These are phyloP conservation scores for Melaleuca quinquenervia DNA, from an alignment of 345 rosid genomes.

Conservation along the genomic window DNA sequence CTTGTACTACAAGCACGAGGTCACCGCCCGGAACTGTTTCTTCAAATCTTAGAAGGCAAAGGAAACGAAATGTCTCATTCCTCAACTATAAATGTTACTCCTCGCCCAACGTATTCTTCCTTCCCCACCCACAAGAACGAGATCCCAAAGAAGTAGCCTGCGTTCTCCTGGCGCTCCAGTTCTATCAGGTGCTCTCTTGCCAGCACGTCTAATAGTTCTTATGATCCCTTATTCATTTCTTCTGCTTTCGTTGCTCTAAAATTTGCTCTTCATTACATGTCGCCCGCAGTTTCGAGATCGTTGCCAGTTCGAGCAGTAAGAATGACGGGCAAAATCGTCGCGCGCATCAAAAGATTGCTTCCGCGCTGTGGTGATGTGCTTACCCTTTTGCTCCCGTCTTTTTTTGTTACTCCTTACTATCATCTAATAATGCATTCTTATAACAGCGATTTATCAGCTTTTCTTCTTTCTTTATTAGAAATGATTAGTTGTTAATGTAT, in stretches of 20 bases:
- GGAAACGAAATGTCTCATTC: not conserved
- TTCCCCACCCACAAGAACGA: not conserved
- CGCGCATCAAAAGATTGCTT: slow-evolving; percentile 13
- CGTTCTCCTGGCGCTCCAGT: not conserved
- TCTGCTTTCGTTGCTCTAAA: not conserved
- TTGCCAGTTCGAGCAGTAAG: too few species aligned
- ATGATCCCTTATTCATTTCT: not conserved
- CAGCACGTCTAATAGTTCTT: not conserved
- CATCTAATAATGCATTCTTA: rapidly evolving
- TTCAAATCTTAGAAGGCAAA: not conserved
- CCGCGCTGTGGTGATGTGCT: slow-evolving; percentile 3
- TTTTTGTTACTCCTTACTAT: too few species aligned
- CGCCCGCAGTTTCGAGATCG: not conserved
- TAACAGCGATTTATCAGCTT: not conserved
- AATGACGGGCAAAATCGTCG: slow-evolving; percentile 15
- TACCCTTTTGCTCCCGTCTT: not conserved
- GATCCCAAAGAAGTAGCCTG: not conserved
- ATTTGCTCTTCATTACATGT: not conserved
- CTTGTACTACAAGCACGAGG: not conserved
- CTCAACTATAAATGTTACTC: not conserved
- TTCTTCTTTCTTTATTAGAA: not conserved
- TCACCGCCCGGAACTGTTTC: not conserved
- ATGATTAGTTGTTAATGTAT: not conserved
- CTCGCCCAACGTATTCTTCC: not conserved
- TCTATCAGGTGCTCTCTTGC: not conserved